phyloP scores from a whole-genome alignment of 129 eudicot species.

The Lonicera japonica region DNA sequence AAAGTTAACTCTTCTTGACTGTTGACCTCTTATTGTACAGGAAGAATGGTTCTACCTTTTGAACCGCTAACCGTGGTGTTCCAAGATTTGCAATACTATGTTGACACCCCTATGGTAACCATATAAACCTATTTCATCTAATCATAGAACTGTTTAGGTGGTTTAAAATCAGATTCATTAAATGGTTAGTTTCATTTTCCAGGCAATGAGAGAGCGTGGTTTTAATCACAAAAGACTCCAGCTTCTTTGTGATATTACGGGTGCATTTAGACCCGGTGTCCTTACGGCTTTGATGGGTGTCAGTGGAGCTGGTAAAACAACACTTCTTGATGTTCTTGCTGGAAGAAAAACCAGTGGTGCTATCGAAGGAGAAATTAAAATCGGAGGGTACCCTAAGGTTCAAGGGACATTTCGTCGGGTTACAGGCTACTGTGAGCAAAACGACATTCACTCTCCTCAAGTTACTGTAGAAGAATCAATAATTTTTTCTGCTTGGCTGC shows the following conservation, averaged over 20 bases:
- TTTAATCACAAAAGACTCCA: constrained; percentile 44
- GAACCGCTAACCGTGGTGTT: constrained; percentile 48
- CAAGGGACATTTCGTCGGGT: constrained; percentile 70
- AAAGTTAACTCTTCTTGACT: no score
- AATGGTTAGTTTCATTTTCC: background rate
- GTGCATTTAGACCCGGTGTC: constrained; percentile 72
- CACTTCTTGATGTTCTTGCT: constrained; percentile 85
- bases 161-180: no score
- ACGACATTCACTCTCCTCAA: constrained; percentile 72
- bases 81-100: constrained; percentile 48
- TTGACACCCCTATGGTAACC: constrained; percentile 47
- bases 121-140: background rate
- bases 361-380: constrained; percentile 60
- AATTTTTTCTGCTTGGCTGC: constrained; percentile 81
- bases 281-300: constrained; percentile 90
- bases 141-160: no score
- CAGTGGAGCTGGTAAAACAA: constrained; percentile 92
- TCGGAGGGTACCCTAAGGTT: constrained; percentile 67
- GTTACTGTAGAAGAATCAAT: constrained; percentile 78
- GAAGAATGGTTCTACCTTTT: constrained; percentile 54
- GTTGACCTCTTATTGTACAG: no score
- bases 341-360: constrained; percentile 81
- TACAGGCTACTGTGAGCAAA: constrained; percentile 86
- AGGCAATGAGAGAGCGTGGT: constrained; percentile 64
- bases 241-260: constrained; percentile 64